Conservation (phyloP, 306 rosid species). For the Vigna reflexopilosa region DNA sequence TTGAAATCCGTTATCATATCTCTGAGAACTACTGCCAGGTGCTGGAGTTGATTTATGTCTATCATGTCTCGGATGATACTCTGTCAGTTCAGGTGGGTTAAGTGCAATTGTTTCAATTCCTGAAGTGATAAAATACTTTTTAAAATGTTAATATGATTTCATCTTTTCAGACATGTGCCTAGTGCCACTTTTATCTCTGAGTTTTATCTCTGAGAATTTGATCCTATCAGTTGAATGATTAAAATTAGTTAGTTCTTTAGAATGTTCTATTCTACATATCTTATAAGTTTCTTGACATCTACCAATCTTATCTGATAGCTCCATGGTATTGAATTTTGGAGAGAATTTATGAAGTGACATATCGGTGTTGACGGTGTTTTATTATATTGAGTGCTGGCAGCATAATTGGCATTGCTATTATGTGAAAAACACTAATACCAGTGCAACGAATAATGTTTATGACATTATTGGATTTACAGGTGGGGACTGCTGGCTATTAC, state of each 20-base stretch:
- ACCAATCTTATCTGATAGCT: constrained; percentile 25
- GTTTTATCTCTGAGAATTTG: background rate
- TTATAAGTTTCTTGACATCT: background rate
- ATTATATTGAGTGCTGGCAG: constrained; percentile 34
- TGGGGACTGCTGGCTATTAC: background rate
- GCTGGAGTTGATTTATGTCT: constrained; percentile 33
- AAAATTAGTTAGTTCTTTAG: background rate
- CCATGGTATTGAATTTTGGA: background rate
- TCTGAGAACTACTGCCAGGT: constrained; percentile 27
- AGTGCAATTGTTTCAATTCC: background rate
- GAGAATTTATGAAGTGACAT: background rate
- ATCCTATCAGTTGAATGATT: background rate
- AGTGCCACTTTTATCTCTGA: background rate
- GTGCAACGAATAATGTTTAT: constrained; percentile 8
- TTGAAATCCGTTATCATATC: background rate
- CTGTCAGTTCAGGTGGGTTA: constrained; percentile 32
- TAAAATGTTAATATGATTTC: background rate
- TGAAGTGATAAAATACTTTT: background rate
- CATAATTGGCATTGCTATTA: constrained; percentile 36
- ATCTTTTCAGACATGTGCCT: constrained; percentile 13
- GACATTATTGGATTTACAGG: constrained; percentile 11
- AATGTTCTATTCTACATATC: constrained; percentile 1
- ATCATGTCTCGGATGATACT: constrained; percentile 24
- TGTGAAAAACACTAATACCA: constrained; percentile 24
- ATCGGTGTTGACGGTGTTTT: constrained; percentile 21